Conservation (phyloP, 768 basidiomycete genomes). For the Trametes maxima region DNA sequence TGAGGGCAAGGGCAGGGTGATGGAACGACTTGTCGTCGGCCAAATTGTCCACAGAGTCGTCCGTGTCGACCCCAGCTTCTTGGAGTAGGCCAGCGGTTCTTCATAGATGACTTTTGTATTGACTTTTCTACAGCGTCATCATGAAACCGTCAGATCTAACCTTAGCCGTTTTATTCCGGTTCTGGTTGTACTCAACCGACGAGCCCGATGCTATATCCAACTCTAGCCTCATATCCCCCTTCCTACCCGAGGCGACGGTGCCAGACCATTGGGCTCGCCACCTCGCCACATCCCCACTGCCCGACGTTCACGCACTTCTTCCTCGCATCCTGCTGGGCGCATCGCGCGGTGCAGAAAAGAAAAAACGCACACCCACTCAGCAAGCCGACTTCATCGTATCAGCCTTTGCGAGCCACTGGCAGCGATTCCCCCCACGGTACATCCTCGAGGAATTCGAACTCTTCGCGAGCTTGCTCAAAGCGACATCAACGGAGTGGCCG, state of each 20-base stretch:
- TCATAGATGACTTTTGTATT: not conserved
- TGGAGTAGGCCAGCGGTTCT: slow-evolving; percentile 5
- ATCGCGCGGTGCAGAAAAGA: not conserved
- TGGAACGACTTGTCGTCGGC: slow-evolving; percentile 5
- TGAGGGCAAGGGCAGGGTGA: not conserved
- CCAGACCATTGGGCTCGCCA: not conserved
- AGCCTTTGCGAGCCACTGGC: not conserved
- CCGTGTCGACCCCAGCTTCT: slow-evolving; percentile 13
- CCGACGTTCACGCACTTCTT: not conserved
- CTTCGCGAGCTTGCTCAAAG: not conserved
- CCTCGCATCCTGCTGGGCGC: slow-evolving; percentile 10
- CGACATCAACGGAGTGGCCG: not conserved
- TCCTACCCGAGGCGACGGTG: not conserved
- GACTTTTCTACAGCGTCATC: not conserved
- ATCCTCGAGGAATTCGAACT: not conserved
- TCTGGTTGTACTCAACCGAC: slow-evolving; percentile 9
- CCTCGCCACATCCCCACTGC: not conserved
- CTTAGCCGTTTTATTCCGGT: slow-evolving; percentile 7
- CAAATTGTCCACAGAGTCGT: slow-evolving; percentile 6
- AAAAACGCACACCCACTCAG: slow-evolving; percentile 12
- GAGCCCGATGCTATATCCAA: slow-evolving; percentile 1
- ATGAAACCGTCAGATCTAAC: slow-evolving; percentile 15
- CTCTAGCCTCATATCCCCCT: not conserved
- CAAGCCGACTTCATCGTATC: slow-evolving; percentile 6
- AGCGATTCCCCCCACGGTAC: not conserved